Percentiles rank a stretch among this genome's conserved stretches.
Conservation (phyloP, 192 early-diverging fungal species). For the Linnemannia schmuckeri region DNA sequence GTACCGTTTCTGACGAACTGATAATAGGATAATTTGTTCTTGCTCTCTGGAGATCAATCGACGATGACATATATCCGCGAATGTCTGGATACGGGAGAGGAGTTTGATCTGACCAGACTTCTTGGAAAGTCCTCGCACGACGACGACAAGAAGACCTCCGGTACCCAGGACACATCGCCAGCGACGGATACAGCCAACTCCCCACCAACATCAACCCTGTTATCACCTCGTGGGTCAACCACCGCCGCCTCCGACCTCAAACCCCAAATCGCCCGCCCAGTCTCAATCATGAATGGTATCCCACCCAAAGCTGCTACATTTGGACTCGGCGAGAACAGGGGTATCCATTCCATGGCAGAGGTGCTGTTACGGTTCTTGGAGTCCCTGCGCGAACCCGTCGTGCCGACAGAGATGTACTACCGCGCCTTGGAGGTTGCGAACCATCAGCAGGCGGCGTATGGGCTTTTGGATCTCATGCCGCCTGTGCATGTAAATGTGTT, state of each 20-base stretch:
- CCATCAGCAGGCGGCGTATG: slow-evolving; percentile 56
- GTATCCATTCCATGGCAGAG: slow-evolving; percentile 77
- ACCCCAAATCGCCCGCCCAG: slow-evolving; percentile 57
- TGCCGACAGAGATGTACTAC: slow-evolving; percentile 73
- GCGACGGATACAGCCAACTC: slow-evolving; percentile 30
- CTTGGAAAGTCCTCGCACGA: slow-evolving; percentile 29
- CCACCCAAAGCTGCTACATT: slow-evolving; percentile 58
- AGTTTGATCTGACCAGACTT: slow-evolving; percentile 69
- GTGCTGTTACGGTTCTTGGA: slow-evolving; percentile 78
- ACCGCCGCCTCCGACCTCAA: slow-evolving; percentile 31
- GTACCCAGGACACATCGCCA: slow-evolving; percentile 22
- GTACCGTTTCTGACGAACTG: background rate
- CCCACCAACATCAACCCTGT: slow-evolving; percentile 18
- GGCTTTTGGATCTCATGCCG: slow-evolving; percentile 60
- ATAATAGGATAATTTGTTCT: slow-evolving; percentile 75
- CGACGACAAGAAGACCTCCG: background rate
- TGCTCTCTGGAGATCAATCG: slow-evolving; percentile 69
- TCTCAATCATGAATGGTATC: slow-evolving; percentile 62
- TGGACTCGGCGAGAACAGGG: slow-evolving; percentile 64
- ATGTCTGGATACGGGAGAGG: slow-evolving; percentile 83
- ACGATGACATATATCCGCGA: slow-evolving; percentile 78
- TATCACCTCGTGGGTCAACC: slow-evolving; percentile 39
- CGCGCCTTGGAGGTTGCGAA: slow-evolving; percentile 72
- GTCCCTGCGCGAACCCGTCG: slow-evolving; percentile 79
- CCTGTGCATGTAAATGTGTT: slow-evolving; percentile 81